A percentile compares a stretch with the other conserved stretches of the same genome.
Evolutionary conservation across 164 flowering plant genomes (phyloP).

Genomic region (Vitis rupestris): DNA sequence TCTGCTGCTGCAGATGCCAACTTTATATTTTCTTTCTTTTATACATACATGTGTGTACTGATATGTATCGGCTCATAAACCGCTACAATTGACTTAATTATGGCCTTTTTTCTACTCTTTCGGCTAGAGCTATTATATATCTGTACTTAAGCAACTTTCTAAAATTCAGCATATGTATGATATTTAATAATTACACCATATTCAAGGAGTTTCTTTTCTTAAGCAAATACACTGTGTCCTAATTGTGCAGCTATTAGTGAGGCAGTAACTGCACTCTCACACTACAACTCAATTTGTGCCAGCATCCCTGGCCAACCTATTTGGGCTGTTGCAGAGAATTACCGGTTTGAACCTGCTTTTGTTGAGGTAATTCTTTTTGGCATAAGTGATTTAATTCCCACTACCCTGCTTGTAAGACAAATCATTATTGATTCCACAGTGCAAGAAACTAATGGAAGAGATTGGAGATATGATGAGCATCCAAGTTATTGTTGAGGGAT

Average conservation of each 20-base stretch:
- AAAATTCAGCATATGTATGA: not conserved
- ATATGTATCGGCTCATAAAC: too few relatives aligned
- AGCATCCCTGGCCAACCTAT: slow-evolving; percentile 45
- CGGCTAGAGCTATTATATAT: too few relatives aligned
- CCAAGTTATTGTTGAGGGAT: slow-evolving; percentile 87
- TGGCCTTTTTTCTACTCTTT: too few relatives aligned
- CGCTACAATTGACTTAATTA: too few relatives aligned
- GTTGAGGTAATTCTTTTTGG: slow-evolving; percentile 56
- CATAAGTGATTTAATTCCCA: slow-evolving; percentile 4
- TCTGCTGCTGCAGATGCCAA: too few relatives aligned
- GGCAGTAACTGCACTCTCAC: slow-evolving; percentile 59
- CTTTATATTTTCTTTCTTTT: too few relatives aligned
- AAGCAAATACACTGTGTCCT: slow-evolving; percentile 2
- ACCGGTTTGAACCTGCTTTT: slow-evolving; percentile 90
- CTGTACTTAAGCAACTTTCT: too few relatives aligned
- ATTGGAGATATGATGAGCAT: slow-evolving; percentile 88
- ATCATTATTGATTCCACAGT: slow-evolving; percentile 39
- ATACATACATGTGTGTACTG: too few relatives aligned
- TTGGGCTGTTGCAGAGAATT: slow-evolving; percentile 96
- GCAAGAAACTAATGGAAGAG: slow-evolving; percentile 59
- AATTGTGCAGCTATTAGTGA: slow-evolving; percentile 54
- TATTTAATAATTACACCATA: too few relatives aligned
- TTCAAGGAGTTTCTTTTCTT: not conserved
- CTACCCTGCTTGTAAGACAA: slow-evolving; percentile 3
- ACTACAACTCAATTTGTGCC: slow-evolving; percentile 44